A percentile compares a stretch with the other conserved stretches of the same genome.
phyloP scores from a whole-genome alignment of 192 early-diverging fungal genomes.

The Neocallimastix lanati region DNA sequence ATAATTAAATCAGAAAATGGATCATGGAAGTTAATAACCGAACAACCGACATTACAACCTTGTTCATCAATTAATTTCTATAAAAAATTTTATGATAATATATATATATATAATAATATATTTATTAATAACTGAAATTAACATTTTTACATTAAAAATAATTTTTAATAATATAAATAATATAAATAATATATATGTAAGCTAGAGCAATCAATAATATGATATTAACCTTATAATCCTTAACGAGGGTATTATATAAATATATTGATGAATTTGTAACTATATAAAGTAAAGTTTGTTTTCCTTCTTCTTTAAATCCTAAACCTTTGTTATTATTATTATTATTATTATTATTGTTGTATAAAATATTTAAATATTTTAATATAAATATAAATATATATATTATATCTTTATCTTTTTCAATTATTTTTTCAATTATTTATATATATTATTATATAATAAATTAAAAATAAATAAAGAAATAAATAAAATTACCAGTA shows the following conservation, averaged over 20 bases:
- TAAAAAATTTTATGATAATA: too few relatives aligned
- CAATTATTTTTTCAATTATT: too few relatives aligned
- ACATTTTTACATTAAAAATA: too few relatives aligned
- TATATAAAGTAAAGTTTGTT: conserved; percentile 42
- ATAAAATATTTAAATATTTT: too few relatives aligned
- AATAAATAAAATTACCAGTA: too few relatives aligned
- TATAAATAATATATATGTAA: too few relatives aligned
- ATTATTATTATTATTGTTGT: not conserved
- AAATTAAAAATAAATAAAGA: too few relatives aligned
- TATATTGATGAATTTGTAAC: conserved; percentile 43
- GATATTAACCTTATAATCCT: conserved; percentile 9
- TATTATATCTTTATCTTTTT: too few relatives aligned
- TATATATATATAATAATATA: not conserved
- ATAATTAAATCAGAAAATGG: conserved; percentile 56
- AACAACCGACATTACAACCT: conserved; percentile 57
- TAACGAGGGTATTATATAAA: conserved; percentile 32
- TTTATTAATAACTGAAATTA: too few relatives aligned
- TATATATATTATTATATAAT: too few relatives aligned
- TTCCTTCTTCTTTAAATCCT: conserved; percentile 50
- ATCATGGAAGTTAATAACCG: conserved; percentile 43
- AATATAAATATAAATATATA: too few relatives aligned
- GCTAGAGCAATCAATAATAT: not conserved
- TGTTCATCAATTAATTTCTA: conserved; percentile 55
- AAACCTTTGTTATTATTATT: conserved; percentile 22
- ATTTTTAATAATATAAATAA: too few relatives aligned